phyloP scores from a whole-genome alignment of 2,329 filamentous ascomycete species.

The Talaromyces verruculosus region DNA sequence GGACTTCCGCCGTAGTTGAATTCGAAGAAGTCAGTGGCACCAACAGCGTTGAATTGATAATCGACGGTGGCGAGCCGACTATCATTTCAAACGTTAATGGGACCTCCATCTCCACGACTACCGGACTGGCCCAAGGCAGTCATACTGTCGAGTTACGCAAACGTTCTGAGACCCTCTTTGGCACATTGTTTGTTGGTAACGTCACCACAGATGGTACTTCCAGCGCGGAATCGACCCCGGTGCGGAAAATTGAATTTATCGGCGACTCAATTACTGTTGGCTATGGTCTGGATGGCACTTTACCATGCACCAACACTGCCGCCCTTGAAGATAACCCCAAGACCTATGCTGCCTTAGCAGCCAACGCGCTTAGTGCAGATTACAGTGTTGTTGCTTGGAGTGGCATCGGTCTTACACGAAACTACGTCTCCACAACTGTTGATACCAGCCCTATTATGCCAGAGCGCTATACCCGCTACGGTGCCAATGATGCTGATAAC shows the following conservation, averaged over 20 bases:
- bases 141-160: slow-evolving; percentile 16
- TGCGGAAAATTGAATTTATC: slow-evolving; percentile 14
- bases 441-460: slow-evolving; percentile 16
- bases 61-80: slow-evolving; percentile 8
- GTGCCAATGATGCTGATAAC: slow-evolving; percentile 9
- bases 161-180: slow-evolving; percentile 15
- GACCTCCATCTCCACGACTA: slow-evolving; percentile 5
- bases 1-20: slow-evolving; percentile 4
- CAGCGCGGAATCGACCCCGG: not conserved
- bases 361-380: slow-evolving; percentile 1
- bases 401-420: slow-evolving; percentile 7
- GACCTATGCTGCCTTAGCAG: slow-evolving; percentile 13
- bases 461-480: slow-evolving; percentile 15
- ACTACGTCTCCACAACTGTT: slow-evolving; percentile 1
- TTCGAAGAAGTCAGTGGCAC: slow-evolving; percentile 7
- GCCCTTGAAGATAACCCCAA: slow-evolving; percentile 18
- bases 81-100: slow-evolving; percentile 13
- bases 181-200: slow-evolving; percentile 7
- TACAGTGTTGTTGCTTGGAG: slow-evolving; percentile 19
- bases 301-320: slow-evolving; percentile 16
- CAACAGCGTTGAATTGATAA: slow-evolving; percentile 13
- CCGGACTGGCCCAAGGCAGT: not conserved
- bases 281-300: slow-evolving; percentile 13
- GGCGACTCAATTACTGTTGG: slow-evolving; percentile 19
- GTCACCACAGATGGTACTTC: slow-evolving; percentile 11